Evolutionary conservation across 2,329 filamentous ascomycete species (phyloP), one percentile per base, ranked within the genome.

Genomic region (Colletotrichum ledebouriae): DNA sequence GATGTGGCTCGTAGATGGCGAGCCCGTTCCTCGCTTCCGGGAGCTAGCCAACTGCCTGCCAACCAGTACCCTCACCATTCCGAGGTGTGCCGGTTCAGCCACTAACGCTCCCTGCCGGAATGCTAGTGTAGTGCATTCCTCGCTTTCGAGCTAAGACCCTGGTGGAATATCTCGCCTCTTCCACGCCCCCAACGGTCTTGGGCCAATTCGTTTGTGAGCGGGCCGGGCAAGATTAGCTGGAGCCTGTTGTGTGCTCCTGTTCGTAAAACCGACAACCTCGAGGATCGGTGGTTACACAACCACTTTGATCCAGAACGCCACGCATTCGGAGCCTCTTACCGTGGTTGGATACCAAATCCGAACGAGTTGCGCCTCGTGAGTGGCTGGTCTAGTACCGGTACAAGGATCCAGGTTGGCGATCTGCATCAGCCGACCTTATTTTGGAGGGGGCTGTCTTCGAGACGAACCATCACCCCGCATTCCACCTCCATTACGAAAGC

Each of bases 391-490:
- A 60, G 61, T 68, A 47, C 61, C 61, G 61, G 55, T 56, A 46
- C 65, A 59, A 33, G 65, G 65, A 65, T 68, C 61, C 42, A 49
- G 65, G 61, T 41, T 47, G 55, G 39, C 29, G 61, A 60, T 68
- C 49, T n/a, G 39, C 61, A 42, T 68, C 65, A 68, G 61, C 49
- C 61, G 65, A 68, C 65, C 65, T 56, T 20, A 13, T 55, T 65
- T 44, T 15, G 49, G 55, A 50, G 44, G 55, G 42, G 42, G 61
- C 60, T 37, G 58, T 39, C 29, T 12, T 34, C 22, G 20, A 56
- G 22, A 47, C 29, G 44, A 58, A 53, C 25, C 33, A 12, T 47
- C 59, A 59, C 65, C 61, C 55, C 61, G 61, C 55, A 59, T 65
- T 59, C 20, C 22, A 29, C 47, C 10, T 12, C 41, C 52, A 63